A percentile compares a stretch with the other conserved stretches of the same genome.
Evolutionary conservation across 352 stramenopile species (phyloP).

Genomic region (Paralagenidium karlingii): DNA sequence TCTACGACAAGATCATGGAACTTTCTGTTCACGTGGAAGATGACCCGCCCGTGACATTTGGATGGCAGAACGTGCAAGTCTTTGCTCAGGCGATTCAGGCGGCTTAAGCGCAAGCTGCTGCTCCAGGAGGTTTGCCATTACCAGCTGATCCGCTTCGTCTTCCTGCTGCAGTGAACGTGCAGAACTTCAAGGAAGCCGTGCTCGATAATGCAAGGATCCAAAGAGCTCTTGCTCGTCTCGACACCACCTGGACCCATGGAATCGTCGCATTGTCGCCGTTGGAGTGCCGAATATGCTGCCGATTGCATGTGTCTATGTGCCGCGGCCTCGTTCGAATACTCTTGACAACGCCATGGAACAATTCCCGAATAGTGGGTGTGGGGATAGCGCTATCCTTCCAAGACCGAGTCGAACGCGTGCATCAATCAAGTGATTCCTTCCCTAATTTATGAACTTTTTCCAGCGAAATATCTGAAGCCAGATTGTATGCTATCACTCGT

Average conservation of each 20-base stretch:
- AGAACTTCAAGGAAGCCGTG: too few species aligned
- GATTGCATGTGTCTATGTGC: constrained; percentile 2
- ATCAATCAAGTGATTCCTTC: too few species aligned
- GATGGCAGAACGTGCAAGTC: background rate
- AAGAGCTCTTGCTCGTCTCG: too few species aligned
- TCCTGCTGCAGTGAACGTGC: background rate
- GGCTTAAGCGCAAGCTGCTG: background rate
- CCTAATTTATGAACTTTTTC: too few species aligned
- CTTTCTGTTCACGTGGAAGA: constrained; percentile 3
- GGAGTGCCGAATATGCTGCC: constrained; percentile 1
- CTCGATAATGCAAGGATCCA: too few species aligned
- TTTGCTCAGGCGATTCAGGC: too few species aligned
- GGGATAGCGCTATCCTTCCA: too few species aligned
- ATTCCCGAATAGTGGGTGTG: constrained; percentile 5
- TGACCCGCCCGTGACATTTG: constrained; percentile 3
- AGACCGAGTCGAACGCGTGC: too few species aligned
- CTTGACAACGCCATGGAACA: background rate
- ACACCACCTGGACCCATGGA: background rate
- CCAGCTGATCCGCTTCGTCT: background rate
- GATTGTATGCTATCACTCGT: constrained; percentile 10
- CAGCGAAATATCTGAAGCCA: too few species aligned
- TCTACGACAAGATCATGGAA: constrained; percentile 4
- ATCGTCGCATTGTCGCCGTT: constrained; percentile 2
- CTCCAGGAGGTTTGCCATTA: background rate
- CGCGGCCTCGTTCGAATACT: constrained; percentile 1